These are phyloP conservation scores for Plasmopara viticola DNA, from an alignment of 352 stramenopile genomes.

Conservation along the genomic window DNA sequence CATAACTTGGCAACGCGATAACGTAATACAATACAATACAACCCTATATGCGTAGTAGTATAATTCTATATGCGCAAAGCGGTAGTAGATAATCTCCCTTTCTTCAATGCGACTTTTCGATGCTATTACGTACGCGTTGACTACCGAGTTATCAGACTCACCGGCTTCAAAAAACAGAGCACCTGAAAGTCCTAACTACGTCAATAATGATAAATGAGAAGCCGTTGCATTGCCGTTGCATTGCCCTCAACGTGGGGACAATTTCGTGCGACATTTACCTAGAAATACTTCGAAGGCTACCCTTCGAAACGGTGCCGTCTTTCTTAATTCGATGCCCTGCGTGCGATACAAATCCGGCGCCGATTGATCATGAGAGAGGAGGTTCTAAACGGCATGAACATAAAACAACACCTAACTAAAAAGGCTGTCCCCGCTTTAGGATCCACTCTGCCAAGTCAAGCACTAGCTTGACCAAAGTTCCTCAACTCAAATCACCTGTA, in stretches of 20 bases:
- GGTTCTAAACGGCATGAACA: background rate
- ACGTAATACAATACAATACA: too few relatives aligned
- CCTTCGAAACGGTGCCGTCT: slow-evolving; percentile 7
- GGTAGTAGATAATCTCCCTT: too few relatives aligned
- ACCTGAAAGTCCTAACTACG: too few relatives aligned
- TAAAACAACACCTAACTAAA: slow-evolving; percentile 12
- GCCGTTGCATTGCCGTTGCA: slow-evolving; percentile 5
- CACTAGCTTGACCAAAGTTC: slow-evolving; percentile 6
- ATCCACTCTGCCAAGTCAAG: slow-evolving; percentile 4
- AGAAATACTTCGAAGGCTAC: slow-evolving; percentile 9
- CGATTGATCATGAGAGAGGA: slow-evolving; percentile 1
- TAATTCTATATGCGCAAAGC: too few relatives aligned
- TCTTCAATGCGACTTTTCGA: too few relatives aligned
- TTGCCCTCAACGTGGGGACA: background rate
- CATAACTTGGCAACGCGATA: too few relatives aligned
- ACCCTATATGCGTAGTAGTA: too few relatives aligned
- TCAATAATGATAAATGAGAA: background rate
- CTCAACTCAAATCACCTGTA: slow-evolving; percentile 18
- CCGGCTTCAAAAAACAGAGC: too few relatives aligned
- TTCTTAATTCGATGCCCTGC: background rate
- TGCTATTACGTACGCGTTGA: too few relatives aligned
- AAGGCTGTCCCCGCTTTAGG: slow-evolving; percentile 8
- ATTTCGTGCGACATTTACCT: slow-evolving; percentile 11
- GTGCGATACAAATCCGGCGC: slow-evolving; percentile 4
- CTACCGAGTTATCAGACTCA: too few relatives aligned